Base-by-base conservation (phyloP, 2,329 filamentous ascomycete species). In the Escovopsis sp. region DNA sequence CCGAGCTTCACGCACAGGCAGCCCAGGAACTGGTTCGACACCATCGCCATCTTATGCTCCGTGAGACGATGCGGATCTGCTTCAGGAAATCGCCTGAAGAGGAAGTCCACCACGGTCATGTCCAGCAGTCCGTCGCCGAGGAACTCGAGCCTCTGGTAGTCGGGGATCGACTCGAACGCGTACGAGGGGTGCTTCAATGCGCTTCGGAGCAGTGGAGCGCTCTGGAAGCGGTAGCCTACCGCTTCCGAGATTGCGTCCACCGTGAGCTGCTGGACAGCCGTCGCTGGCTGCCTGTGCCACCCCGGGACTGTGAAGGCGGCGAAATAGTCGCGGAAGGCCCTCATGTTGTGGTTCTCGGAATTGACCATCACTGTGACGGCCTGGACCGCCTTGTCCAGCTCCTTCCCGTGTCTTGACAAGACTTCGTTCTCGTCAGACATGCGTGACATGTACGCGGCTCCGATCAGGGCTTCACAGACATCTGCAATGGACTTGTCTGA, bases 21-120 rank as follows among this genome's bases (percentile, higher is more conserved):
- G 1, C 84, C 86, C 1, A 95, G 71, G 55, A 96, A 98, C 46
- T 88, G 87, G 63, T 98, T 98, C 41, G 85, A 91, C 0, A 91
- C 88, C 84, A 98, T 95, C n/a, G 88, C 86, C 79, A 93, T 95
- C 64, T 96, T 96, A 69, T 96, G 89, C 61, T 96, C 91, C 0
- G 91, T 96, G 45, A 98, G 69, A 89, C 89, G 96, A 57, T 96
- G 88, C 0, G 91, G 89, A 53, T 94, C 87, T 44, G 81, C 84
- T 40, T 75, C 66, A 0, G 87, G 86, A 51, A 83, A 86, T 4
- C 68, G 70, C 50, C 78, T 71, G 62, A 86, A 96, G 4, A 98
- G 70, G 51, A 84, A 78, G 51, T 88, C 82, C 42, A 96, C 80
- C 52, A 81, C 85, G 10, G 71, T 81, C 76, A 89, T 83, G 55